A percentile compares a stretch with the other conserved stretches of the same genome.
phyloP scores from a whole-genome alignment of 495 filamentous ascomycete species.

The Penicillium diatomitis region DNA sequence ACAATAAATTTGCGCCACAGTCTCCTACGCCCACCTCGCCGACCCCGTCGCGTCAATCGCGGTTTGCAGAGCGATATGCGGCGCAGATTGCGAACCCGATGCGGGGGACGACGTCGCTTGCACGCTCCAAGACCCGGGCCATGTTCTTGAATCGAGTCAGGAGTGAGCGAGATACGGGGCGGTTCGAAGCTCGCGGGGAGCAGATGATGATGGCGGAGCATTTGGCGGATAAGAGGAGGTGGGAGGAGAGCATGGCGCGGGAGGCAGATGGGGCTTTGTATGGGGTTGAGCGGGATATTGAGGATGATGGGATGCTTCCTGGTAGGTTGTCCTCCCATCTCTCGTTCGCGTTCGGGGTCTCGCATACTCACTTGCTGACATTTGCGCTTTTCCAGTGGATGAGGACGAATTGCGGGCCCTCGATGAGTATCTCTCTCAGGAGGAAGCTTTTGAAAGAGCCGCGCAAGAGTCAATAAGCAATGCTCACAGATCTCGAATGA shows the following conservation, averaged over 20 bases:
- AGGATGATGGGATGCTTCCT: conserved; percentile 22
- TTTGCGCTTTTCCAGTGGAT: conserved; percentile 4
- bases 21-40: conserved; percentile 5
- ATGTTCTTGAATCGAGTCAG: conserved; percentile 76
- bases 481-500: neutral
- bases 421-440: conserved; percentile 25
- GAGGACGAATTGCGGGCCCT: conserved; percentile 28
- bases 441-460: conserved; percentile 24
- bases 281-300: conserved; percentile 28
- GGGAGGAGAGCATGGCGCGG: conserved; percentile 38
- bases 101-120: conserved; percentile 11
- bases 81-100: conserved; percentile 22
- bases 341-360: neutral
- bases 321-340: conserved; percentile 13
- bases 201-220: conserved; percentile 51
- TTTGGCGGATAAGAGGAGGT: conserved; percentile 39
- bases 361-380: neutral
- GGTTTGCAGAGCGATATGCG: conserved; percentile 24
- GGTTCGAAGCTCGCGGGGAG: conserved; percentile 61
- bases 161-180: conserved; percentile 59
- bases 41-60: conserved; percentile 5
- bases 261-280: conserved; percentile 18
- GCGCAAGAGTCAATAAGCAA: conserved; percentile 1
- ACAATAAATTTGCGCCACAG: conserved; percentile 5
- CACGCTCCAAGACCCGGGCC: conserved; percentile 27